Percentiles rank a stretch among this genome's conserved stretches.
Conservation (phyloP, 2,329 filamentous ascomycete species). For the Dactylonectria macrodidyma region DNA sequence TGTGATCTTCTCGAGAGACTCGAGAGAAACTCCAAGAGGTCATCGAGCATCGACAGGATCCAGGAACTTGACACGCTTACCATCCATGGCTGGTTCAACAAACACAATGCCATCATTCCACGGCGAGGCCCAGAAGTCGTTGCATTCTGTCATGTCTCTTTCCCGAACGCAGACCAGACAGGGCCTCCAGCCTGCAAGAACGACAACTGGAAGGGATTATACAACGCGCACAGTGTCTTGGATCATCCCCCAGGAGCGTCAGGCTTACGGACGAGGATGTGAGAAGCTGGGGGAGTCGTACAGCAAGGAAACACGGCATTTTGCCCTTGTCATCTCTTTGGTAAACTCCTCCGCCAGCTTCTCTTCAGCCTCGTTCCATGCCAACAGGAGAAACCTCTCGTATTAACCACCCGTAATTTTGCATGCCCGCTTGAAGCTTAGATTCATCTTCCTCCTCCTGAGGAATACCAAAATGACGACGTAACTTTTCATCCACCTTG, state of each 20-base stretch:
- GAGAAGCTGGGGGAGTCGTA: too few relatives aligned
- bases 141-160: slow-evolving; percentile 79
- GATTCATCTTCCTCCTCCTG: too few relatives aligned
- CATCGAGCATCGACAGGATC: background rate
- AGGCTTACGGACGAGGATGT: too few relatives aligned
- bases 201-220: slow-evolving; percentile 72
- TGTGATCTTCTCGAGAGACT: background rate
- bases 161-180: slow-evolving; percentile 78
- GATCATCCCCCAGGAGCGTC: slow-evolving; percentile 56
- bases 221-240: slow-evolving; percentile 72
- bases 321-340: too few relatives aligned
- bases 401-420: too few relatives aligned
- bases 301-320: too few relatives aligned
- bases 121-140: slow-evolving; percentile 60
- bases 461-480: too few relatives aligned
- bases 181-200: slow-evolving; percentile 77
- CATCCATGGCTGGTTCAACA: slow-evolving; percentile 75
- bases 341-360: too few relatives aligned
- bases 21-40: background rate
- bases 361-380: too few relatives aligned
- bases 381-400: too few relatives aligned
- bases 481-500: too few relatives aligned
- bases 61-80: slow-evolving; percentile 45
- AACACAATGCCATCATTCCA: slow-evolving; percentile 70
- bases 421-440: too few relatives aligned